Conservation (phyloP, 75 land plant genomes). For the Cryptomeria japonica region DNA sequence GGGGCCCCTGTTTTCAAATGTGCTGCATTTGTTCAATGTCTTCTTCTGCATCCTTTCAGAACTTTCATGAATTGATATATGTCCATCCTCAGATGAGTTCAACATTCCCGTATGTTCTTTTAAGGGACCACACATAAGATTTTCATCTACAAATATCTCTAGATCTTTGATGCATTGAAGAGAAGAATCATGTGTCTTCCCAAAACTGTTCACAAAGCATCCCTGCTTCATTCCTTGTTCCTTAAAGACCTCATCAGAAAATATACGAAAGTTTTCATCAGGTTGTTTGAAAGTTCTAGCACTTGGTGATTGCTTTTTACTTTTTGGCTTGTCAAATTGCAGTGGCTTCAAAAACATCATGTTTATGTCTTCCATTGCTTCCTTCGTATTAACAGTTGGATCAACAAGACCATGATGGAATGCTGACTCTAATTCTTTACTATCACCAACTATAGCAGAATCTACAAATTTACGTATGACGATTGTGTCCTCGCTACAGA, state of each 20-base stretch:
- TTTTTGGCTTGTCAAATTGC: slow-evolving; percentile 25
- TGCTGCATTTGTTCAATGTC: slow-evolving; percentile 15
- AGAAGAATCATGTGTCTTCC: slow-evolving; percentile 6
- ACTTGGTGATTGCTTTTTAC: neutral
- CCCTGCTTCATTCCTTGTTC: slow-evolving; percentile 6
- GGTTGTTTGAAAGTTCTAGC: neutral
- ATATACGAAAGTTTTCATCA: slow-evolving; percentile 31
- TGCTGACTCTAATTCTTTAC: slow-evolving; percentile 48
- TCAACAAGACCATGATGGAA: slow-evolving; percentile 79
- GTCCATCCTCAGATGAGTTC: slow-evolving; percentile 4
- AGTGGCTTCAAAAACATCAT: slow-evolving; percentile 79
- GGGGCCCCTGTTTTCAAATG: neutral
- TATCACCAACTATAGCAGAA: slow-evolving; percentile 40
- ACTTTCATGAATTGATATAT: slow-evolving; percentile 5
- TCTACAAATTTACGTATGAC: slow-evolving; percentile 51
- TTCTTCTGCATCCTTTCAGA: slow-evolving; percentile 4
- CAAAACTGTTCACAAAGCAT: neutral
- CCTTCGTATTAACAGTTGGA: slow-evolving; percentile 74
- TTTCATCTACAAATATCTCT: slow-evolving; percentile 32
- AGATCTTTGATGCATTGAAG: neutral
- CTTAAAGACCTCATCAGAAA: slow-evolving; percentile 41
- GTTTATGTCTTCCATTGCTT: slow-evolving; percentile 79
- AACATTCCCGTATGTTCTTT: neutral
- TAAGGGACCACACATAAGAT: neutral
- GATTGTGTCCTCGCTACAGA: slow-evolving; percentile 49